Evolutionary conservation across 306 rosid species (phyloP).

Genomic region (Quillaja saponaria): DNA sequence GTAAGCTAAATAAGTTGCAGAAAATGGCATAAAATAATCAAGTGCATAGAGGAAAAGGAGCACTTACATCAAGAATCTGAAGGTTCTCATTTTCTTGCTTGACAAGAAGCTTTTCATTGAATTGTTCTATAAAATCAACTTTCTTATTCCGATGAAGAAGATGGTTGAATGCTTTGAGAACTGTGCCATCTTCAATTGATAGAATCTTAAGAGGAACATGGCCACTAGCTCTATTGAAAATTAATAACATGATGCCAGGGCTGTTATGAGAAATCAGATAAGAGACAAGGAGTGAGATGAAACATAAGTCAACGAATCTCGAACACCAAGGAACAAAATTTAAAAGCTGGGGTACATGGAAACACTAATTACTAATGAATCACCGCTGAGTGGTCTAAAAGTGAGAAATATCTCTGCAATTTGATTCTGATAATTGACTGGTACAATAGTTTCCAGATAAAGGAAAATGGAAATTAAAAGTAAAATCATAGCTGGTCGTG

Average conservation of each 20-base stretch:
- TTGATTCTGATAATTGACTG: neutral
- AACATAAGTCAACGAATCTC: neutral
- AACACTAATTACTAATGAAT: neutral
- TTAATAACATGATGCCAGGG: conserved; percentile 89
- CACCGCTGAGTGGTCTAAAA: neutral
- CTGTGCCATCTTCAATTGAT: conserved; percentile 93
- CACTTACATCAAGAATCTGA: conserved; percentile 85
- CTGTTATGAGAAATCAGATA: conserved; percentile 43
- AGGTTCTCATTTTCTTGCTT: conserved; percentile 97
- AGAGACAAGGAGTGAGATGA: conserved; percentile 6
- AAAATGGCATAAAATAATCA: conserved; percentile 15
- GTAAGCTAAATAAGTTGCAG: conserved; percentile 11
- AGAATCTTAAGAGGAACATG: conserved; percentile 89
- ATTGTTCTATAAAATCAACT: conserved; percentile 95
- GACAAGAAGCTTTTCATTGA: conserved; percentile 95
- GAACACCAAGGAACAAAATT: conserved; percentile 1
- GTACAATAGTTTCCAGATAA: neutral
- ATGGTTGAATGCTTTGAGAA: conserved; percentile 83
- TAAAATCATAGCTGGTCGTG: conserved; percentile 11
- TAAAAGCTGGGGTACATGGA: neutral
- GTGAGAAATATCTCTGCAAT: neutral
- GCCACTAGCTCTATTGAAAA: conserved; percentile 66
- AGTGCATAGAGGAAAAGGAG: neutral
- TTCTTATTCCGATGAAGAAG: conserved; percentile 88
- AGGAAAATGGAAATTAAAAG: neutral